Base-by-base conservation (phyloP, 306 rosid species). In the Rubus idaeus region DNA sequence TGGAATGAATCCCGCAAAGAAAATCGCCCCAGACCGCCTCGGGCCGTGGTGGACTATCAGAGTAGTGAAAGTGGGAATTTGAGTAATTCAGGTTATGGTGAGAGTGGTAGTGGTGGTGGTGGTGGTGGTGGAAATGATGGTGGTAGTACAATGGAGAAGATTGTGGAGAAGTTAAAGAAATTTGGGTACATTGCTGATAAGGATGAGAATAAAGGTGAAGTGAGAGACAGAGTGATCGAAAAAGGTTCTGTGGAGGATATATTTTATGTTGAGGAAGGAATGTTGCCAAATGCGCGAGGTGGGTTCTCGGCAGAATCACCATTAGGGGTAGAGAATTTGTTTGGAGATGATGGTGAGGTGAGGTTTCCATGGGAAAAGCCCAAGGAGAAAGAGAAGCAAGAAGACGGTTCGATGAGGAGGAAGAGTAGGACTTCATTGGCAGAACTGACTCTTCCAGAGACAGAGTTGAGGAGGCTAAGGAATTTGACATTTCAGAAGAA, bases 361-460 rank as follows among this genome's bases (percentile, higher is more conserved):
- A 87, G 93, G 84, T 92, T 95, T 84, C 99, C 99, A 0, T 95
- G 97, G 97, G 99, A 95, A 79, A 95, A 90, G 86, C 85, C 93
- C 1, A 66, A 73, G 86, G 90, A 74, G 77, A 79, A 79, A 65
- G 90, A 79, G 78, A 83, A 55, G 77, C 75, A 73, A 70, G 73
- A 45, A 52, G 84, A 80, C 65, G 78, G 50, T 73, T 70, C 68
- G 18, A 57, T 7, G 44, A 88, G 84, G 82, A 83, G 80, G n/a
- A 87, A 68, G 71, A 78, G 86, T 73, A 90, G 78, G 85, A 82
- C 90, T 11, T 86, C 90, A 18, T 41, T 95, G 85, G 99, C 99
- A 4, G 96, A 95, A 75, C 45, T 95, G 87, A 91, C 97, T 68
- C 97, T 92, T 72, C 99, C 97, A 0, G 97, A 95, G 75, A 85